A percentile compares a stretch with the other conserved stretches of the same genome.
These are phyloP conservation scores for Xylaria scruposa DNA, from an alignment of 495 filamentous ascomycete species.

Conservation along the genomic window DNA sequence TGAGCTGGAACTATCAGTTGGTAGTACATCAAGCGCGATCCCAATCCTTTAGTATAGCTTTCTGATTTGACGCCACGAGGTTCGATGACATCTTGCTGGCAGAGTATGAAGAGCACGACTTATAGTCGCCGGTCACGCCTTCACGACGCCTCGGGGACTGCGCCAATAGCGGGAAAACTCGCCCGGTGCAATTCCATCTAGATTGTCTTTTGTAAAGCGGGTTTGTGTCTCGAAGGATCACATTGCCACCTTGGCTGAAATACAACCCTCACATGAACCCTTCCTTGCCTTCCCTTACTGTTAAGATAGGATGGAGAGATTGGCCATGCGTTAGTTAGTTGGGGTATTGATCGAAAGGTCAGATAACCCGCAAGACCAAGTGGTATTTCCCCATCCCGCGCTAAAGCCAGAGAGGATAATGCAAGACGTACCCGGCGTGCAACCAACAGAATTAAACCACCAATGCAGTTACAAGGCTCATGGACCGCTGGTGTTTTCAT, in stretches of 20 bases:
- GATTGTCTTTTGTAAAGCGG: background rate
- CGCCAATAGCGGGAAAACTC: slow-evolving; percentile 10
- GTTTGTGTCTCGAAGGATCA: background rate
- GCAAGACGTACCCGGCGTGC: background rate
- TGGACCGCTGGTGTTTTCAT: background rate
- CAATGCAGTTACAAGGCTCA: background rate
- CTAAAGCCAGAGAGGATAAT: background rate
- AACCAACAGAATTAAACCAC: background rate
- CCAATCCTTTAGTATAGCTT: background rate
- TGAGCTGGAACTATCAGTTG: background rate
- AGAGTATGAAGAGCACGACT: background rate
- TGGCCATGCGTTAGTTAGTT: background rate
- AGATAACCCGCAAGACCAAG: background rate
- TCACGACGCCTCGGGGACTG: slow-evolving; percentile 5
- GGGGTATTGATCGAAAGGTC: slow-evolving; percentile 1
- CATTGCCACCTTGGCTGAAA: background rate
- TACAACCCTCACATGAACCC: background rate
- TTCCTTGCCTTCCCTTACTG: background rate
- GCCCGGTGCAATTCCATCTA: background rate
- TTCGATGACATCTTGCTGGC: background rate
- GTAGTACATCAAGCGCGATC: background rate
- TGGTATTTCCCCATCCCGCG: background rate
- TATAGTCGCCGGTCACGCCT: slow-evolving; percentile 7
- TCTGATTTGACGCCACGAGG: slow-evolving; percentile 6
- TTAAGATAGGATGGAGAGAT: background rate